phyloP scores from a whole-genome alignment of 495 filamentous ascomycete species.

The Penicillium fimorum region DNA sequence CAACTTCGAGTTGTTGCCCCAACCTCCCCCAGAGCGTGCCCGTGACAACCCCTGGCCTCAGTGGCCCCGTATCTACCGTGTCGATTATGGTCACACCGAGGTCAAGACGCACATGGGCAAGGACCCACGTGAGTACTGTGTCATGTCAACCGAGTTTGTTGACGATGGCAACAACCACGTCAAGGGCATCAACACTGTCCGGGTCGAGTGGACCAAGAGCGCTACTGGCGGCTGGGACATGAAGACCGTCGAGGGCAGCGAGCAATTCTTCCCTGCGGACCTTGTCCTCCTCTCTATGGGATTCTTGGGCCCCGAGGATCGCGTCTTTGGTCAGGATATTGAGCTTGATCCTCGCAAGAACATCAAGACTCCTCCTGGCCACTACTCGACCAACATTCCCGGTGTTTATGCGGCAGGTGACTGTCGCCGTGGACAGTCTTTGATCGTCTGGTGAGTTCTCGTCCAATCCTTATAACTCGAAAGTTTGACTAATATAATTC shows the following conservation, averaged over 20 bases:
- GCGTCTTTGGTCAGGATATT: slow-evolving; percentile 79
- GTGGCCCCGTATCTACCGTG: slow-evolving; percentile 97
- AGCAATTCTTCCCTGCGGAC: slow-evolving; percentile 97
- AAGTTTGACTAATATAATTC: slow-evolving; percentile 15
- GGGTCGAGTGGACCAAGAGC: slow-evolving; percentile 95
- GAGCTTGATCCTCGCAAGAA: slow-evolving; percentile 96
- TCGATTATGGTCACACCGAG: slow-evolving; percentile 96
- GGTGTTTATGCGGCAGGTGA: slow-evolving; percentile 97
- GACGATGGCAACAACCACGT: slow-evolving; percentile 86
- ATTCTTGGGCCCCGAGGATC: slow-evolving; percentile 93
- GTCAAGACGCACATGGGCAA: slow-evolving; percentile 97
- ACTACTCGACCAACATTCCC: slow-evolving; percentile 83
- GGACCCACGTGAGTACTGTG: slow-evolving; percentile 96
- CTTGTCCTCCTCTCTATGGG: slow-evolving; percentile 97
- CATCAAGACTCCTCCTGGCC: slow-evolving; percentile 89
- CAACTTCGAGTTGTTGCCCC: slow-evolving; percentile 97
- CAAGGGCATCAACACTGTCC: slow-evolving; percentile 95
- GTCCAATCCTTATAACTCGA: background rate
- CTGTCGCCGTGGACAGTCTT: slow-evolving; percentile 91
- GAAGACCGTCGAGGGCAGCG: slow-evolving; percentile 93
- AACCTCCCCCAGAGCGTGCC: slow-evolving; percentile 90
- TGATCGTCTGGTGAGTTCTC: slow-evolving; percentile 89
- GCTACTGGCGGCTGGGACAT: slow-evolving; percentile 96
- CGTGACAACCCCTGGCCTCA: slow-evolving; percentile 99
- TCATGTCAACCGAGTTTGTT: slow-evolving; percentile 98